Percentiles rank a stretch among this genome's conserved stretches.
phyloP scores from a whole-genome alignment of 495 filamentous ascomycete species.

The Aspergillus coremiiformis region DNA sequence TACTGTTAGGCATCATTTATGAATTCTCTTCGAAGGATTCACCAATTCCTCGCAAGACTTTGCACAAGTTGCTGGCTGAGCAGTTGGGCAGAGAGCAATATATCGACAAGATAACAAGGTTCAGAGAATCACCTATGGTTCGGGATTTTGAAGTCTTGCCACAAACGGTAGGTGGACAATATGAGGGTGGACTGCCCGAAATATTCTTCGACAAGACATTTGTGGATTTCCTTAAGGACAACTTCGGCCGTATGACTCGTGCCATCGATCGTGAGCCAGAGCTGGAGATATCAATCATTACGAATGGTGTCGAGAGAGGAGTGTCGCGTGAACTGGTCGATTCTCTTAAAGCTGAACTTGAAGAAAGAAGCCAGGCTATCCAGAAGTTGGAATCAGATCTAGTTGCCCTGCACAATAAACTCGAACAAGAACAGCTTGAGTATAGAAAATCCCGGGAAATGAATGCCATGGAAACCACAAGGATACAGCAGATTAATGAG shows the following conservation, averaged over 20 bases:
- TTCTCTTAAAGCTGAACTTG: slow-evolving; percentile 66
- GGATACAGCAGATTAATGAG: slow-evolving; percentile 62
- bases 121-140: slow-evolving; percentile 74
- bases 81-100: slow-evolving; percentile 83
- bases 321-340: slow-evolving; percentile 81
- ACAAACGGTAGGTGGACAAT: slow-evolving; percentile 52
- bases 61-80: slow-evolving; percentile 73
- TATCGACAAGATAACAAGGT: slow-evolving; percentile 70
- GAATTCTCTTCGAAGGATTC: slow-evolving; percentile 98
- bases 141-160: slow-evolving; percentile 87
- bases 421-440: slow-evolving; percentile 72
- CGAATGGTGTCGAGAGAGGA: slow-evolving; percentile 73
- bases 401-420: slow-evolving; percentile 57
- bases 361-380: slow-evolving; percentile 61
- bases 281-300: slow-evolving; percentile 69
- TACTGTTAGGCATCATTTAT: slow-evolving; percentile 82
- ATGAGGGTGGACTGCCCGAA: slow-evolving; percentile 60
- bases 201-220: slow-evolving; percentile 82
- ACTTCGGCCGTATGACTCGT: slow-evolving; percentile 76
- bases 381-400: slow-evolving; percentile 61
- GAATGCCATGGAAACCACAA: slow-evolving; percentile 52
- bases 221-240: slow-evolving; percentile 91
- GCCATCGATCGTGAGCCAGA: slow-evolving; percentile 90
- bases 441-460: slow-evolving; percentile 66
- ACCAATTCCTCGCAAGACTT: slow-evolving; percentile 71